A percentile compares a stretch with the other conserved stretches of the same genome.
Evolutionary conservation across 148 eudicot species (phyloP).

Genomic region (Dysphania ambrosioides): DNA sequence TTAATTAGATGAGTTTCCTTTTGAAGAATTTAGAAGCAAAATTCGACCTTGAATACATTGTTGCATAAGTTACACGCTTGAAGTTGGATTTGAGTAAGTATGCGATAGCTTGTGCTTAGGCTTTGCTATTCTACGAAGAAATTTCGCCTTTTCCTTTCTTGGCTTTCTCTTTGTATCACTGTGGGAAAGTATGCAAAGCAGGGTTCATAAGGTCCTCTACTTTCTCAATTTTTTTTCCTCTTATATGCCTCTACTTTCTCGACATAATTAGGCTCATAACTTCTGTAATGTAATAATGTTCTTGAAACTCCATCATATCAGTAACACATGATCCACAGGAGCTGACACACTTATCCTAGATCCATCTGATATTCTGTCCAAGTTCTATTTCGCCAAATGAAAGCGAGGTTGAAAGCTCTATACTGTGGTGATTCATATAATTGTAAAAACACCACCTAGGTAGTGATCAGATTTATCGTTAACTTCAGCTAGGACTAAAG

Average conservation of each 20-base stretch:
- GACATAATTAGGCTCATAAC: not conserved
- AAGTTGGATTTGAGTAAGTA: not conserved
- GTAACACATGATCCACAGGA: not conserved
- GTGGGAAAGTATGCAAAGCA: not conserved
- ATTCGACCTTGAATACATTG: not conserved
- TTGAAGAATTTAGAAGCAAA: not conserved
- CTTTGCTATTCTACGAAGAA: not conserved
- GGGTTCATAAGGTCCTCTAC: not conserved
- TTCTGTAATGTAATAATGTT: not conserved
- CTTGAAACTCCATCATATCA: not conserved
- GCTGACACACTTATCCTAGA: not conserved
- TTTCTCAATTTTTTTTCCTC: not conserved
- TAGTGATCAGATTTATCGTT: too few relatives aligned
- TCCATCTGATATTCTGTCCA: not conserved
- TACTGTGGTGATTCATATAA: not conserved
- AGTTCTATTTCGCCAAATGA: not conserved
- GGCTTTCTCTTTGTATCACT: too few relatives aligned
- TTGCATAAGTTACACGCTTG: not conserved
- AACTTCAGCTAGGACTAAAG: too few relatives aligned
- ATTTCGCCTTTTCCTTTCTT: too few relatives aligned
- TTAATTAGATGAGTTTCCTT: not conserved
- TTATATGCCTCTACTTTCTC: not conserved
- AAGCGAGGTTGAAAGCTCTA: not conserved
- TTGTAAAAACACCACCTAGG: too few relatives aligned
- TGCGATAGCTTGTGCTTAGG: not conserved